phyloP scores from a whole-genome alignment of 2,329 filamentous ascomycete genomes.

The Karstenula rhodostoma region DNA sequence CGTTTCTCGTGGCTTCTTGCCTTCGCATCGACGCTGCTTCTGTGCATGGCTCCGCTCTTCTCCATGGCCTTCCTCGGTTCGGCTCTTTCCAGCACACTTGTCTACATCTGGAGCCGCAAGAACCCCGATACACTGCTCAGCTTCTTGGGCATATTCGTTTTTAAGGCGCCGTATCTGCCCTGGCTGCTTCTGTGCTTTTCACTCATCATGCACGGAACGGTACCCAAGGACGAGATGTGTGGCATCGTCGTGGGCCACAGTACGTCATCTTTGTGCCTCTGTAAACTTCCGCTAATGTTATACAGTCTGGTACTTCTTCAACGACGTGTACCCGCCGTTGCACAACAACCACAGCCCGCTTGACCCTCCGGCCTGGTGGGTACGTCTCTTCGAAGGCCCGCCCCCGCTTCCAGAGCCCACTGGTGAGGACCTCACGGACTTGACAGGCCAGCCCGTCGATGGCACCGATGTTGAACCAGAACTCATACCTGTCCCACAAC shows the following conservation, averaged over 20 bases:
- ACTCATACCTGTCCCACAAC: slow-evolving; percentile 4
- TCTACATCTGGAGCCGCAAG: slow-evolving; percentile 96
- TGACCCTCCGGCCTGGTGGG: slow-evolving; percentile 91
- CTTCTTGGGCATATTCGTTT: slow-evolving; percentile 84
- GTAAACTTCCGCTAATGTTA: slow-evolving; percentile 20
- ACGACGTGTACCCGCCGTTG: slow-evolving; percentile 92
- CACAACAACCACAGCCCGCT: slow-evolving; percentile 85
- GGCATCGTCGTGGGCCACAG: slow-evolving; percentile 90
- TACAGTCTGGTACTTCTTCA: slow-evolving; percentile 93
- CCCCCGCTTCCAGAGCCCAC: slow-evolving; percentile 30
- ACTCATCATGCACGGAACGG: slow-evolving; percentile 83
- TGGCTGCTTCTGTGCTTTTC: slow-evolving; percentile 97
- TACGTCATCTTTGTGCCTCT: slow-evolving; percentile 39
- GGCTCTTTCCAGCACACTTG: slow-evolving; percentile 87
- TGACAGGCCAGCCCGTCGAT: slow-evolving; percentile 15
- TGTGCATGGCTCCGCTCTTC: slow-evolving; percentile 83
- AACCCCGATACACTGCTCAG: slow-evolving; percentile 92
- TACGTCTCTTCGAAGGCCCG: slow-evolving; percentile 74
- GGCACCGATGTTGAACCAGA: slow-evolving; percentile 23
- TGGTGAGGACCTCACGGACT: slow-evolving; percentile 14
- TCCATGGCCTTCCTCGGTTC: slow-evolving; percentile 95
- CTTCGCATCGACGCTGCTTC: slow-evolving; percentile 81
- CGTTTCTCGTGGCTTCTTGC: slow-evolving; percentile 94
- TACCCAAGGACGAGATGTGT: slow-evolving; percentile 96
- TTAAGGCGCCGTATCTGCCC: slow-evolving; percentile 91